A percentile compares a stretch with the other conserved stretches of the same genome.
Conservation (phyloP, 257 asterid genomes). For the Solanum chaucha region DNA sequence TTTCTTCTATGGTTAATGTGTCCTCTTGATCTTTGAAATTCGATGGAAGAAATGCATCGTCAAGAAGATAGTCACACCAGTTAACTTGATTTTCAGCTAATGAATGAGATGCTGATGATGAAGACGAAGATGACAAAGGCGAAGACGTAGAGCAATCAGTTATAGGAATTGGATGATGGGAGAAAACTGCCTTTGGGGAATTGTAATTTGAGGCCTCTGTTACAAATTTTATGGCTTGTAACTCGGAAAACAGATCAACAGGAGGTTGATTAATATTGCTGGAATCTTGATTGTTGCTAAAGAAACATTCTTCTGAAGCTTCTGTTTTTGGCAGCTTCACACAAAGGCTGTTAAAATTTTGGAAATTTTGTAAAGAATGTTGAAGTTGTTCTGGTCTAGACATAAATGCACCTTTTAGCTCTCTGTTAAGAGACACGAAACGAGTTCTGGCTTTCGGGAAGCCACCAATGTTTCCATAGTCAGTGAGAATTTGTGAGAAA, state of each 20-base stretch:
- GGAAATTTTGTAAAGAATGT: not conserved
- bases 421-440: slow-evolving; percentile 32
- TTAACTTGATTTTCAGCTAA: slow-evolving; percentile 29
- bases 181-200: not conserved
- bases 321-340: not conserved
- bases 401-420: slow-evolving; percentile 27
- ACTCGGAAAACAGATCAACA: slow-evolving; percentile 46
- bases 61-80: slow-evolving; percentile 80
- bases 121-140: slow-evolving; percentile 12
- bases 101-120: slow-evolving; percentile 9
- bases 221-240: slow-evolving; percentile 51
- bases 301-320: slow-evolving; percentile 1
- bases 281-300: not conserved
- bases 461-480: slow-evolving; percentile 78
- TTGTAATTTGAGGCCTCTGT: slow-evolving; percentile 30
- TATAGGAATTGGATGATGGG: not conserved
- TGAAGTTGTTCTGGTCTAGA: slow-evolving; percentile 15
- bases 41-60: slow-evolving; percentile 29
- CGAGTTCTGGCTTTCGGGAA: slow-evolving; percentile 42
- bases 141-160: slow-evolving; percentile 18
- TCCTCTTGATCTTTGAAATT: slow-evolving; percentile 9
- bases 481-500: slow-evolving; percentile 78
- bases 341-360: slow-evolving; percentile 6
- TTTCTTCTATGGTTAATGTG: slow-evolving; percentile 4
- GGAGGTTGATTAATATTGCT: slow-evolving; percentile 3